Percentiles rank a stretch among this genome's conserved stretches.
These are phyloP conservation scores for peach (Prunus persica) DNA, from an alignment of 306 rosid species.

Conservation along the genomic window Prunus_persica_NCBIv2 NC_034011.1:22404501-22405000, in stretches of 20 bases:
- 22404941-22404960: conserved; percentile 69
- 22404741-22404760: conserved; percentile 57
- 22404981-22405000: conserved; percentile 74
- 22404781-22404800: conserved; percentile 50
- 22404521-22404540: conserved; percentile 47
- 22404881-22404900: conserved; percentile 62
- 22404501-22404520: conserved; percentile 58
- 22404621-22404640: neutral
- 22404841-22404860: conserved; percentile 68
- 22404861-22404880: conserved; percentile 74
- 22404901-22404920: conserved; percentile 37
- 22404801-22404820: conserved; percentile 63
- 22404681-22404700: neutral
- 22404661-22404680: neutral
- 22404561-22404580: conserved; percentile 59
- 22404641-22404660: neutral
- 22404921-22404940: conserved; percentile 48
- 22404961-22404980: conserved; percentile 75
- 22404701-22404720: conserved; percentile 62
- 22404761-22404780: conserved; percentile 66
- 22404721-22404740: conserved; percentile 60
- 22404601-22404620: neutral
- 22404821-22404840: conserved; percentile 65
- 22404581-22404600: conserved; percentile 7
- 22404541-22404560: conserved; percentile 49